A percentile compares a stretch with the other conserved stretches of the same genome.
Conservation (phyloP, 495 filamentous ascomycete species). For the Neurospora cerealis region DNA sequence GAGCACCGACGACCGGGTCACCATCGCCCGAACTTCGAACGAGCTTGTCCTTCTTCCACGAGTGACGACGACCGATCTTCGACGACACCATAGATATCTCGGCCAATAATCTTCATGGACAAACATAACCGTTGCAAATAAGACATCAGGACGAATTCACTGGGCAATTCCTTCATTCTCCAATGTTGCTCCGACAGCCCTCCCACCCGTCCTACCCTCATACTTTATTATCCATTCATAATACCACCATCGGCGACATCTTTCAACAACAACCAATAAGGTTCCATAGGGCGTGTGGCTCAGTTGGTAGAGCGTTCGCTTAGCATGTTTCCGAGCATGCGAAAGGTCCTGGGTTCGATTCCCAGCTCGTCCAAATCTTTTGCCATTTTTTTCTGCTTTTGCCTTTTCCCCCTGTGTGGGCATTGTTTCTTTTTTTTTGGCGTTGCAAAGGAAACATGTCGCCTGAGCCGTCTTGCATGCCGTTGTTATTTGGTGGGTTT, state of each 20-base stretch:
- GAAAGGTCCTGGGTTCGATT: not conserved
- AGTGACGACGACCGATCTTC: not conserved
- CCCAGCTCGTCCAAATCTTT: not conserved
- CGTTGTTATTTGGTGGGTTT: too few species aligned
- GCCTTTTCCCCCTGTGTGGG: not conserved
- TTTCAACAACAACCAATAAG: not conserved
- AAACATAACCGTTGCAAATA: too few species aligned
- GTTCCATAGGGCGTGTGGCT: not conserved
- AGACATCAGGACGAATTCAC: too few species aligned
- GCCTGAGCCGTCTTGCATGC: too few species aligned
- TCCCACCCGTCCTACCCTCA: too few species aligned
- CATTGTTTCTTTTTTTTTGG: not conserved
- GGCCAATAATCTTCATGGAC: too few species aligned
- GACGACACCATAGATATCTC: too few species aligned
- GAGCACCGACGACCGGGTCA: not conserved
- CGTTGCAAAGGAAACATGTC: too few species aligned
- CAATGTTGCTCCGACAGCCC: too few species aligned
- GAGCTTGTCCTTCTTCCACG: not conserved
- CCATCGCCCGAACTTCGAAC: not conserved
- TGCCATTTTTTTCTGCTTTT: not conserved
- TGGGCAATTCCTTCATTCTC: too few species aligned
- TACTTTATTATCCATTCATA: not conserved
- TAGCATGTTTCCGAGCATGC: not conserved
- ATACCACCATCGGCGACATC: accelerated
- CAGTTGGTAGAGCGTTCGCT: not conserved